A percentile compares a stretch with the other conserved stretches of the same genome.
These are phyloP conservation scores for Stephania yunnanensis DNA, from an alignment of 164 flowering plant genomes.

Conservation along the genomic window DNA sequence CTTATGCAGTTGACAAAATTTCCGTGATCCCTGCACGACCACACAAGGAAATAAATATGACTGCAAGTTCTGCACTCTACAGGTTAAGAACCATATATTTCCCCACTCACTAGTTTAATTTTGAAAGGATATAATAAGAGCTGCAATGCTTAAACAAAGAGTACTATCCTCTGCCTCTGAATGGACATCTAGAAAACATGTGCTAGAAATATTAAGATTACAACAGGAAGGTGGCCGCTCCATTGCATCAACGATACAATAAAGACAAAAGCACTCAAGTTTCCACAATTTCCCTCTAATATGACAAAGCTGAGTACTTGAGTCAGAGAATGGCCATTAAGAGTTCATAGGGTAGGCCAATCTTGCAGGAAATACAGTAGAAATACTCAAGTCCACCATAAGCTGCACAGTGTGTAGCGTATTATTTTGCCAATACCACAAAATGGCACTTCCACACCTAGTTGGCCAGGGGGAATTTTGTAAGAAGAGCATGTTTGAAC, in stretches of 20 bases:
- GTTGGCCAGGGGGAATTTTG: not conserved
- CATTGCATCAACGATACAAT: not conserved
- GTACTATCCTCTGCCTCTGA: not conserved
- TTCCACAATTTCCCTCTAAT: not conserved
- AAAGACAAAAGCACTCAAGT: not conserved
- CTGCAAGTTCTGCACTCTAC: not conserved
- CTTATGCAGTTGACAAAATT: constrained; percentile 93
- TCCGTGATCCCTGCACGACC: constrained; percentile 71
- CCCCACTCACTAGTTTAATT: not conserved
- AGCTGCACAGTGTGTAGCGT: not conserved
- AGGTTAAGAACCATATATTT: not conserved
- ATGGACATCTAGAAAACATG: not conserved
- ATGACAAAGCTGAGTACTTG: not conserved
- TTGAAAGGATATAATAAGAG: not conserved
- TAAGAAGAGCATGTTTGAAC: constrained; percentile 1
- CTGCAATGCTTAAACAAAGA: not conserved
- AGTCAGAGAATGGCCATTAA: not conserved
- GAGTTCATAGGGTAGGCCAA: not conserved
- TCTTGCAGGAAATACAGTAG: not conserved
- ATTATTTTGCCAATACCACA: not conserved
- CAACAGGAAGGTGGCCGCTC: not conserved
- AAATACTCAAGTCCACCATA: not conserved
- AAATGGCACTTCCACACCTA: not conserved
- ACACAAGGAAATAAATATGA: not conserved
- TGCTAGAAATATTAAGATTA: not conserved